Evolutionary conservation across 495 filamentous ascomycete species (phyloP).

Genomic region (Neurospora sp.): DNA sequence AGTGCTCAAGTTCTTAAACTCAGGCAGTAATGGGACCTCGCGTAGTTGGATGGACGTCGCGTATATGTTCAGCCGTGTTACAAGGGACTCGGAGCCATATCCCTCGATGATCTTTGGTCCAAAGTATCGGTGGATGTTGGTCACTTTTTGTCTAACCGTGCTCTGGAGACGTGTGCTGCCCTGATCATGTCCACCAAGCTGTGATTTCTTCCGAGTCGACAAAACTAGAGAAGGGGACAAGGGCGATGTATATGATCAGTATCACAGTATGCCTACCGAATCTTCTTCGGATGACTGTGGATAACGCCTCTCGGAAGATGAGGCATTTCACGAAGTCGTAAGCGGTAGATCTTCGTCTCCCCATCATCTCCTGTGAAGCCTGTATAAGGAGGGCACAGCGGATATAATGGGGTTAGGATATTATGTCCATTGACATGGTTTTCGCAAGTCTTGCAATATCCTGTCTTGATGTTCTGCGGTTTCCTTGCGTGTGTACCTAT

Average conservation of each 20-base stretch:
- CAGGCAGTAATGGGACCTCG: neutral
- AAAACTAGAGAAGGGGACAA: neutral
- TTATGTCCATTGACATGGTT: neutral
- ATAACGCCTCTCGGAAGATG: neutral
- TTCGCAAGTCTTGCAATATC: neutral
- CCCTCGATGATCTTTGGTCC: neutral
- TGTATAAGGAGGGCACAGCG: neutral
- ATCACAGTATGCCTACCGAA: neutral
- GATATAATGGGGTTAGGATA: neutral
- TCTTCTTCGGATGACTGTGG: neutral
- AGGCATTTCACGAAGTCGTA: neutral
- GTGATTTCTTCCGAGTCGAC: neutral
- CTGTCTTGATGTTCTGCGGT: neutral
- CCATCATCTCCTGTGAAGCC: neutral
- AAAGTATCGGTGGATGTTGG: neutral
- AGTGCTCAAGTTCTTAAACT: neutral
- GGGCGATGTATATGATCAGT: neutral
- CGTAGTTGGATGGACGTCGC: neutral
- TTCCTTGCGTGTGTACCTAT: neutral
- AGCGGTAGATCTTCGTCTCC: neutral
- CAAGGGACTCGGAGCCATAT: neutral
- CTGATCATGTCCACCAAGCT: neutral
- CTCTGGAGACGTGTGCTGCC: neutral
- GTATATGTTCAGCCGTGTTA: neutral
- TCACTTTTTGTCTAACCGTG: neutral